Conservation (phyloP, 164 flowering plant genomes). For the Vitis amurensis region DNA sequence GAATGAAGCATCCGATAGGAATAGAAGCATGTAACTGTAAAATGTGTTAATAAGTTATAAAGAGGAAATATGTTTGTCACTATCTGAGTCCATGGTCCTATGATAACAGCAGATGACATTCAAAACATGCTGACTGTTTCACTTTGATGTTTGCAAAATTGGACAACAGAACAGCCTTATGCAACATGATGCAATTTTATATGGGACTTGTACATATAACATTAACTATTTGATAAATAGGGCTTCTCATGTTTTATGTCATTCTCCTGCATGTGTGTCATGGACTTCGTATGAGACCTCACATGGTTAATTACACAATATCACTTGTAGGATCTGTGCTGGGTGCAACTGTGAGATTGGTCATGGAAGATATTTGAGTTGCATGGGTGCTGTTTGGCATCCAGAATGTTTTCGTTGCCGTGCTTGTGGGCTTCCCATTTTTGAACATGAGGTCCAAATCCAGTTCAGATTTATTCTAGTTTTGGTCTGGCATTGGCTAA, state of each 20-base stretch:
- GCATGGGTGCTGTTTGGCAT: constrained; percentile 95
- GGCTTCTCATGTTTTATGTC: background rate
- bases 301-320: background rate
- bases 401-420: constrained; percentile 96
- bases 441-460: constrained; percentile 81
- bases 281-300: background rate
- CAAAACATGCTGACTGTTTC: no score
- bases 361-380: constrained; percentile 84
- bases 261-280: background rate
- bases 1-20: no score
- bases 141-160: no score
- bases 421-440: constrained; percentile 77
- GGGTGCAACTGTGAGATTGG: constrained; percentile 91
- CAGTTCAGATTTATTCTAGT: background rate
- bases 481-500: background rate
- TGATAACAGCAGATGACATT: no score
- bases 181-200: no score
- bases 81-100: no score
- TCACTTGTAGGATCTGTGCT: constrained; percentile 66
- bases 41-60: no score
- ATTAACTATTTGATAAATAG: no score
- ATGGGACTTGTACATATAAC: no score
- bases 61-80: no score
- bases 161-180: no score
- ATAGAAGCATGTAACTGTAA: no score